A percentile compares a stretch with the other conserved stretches of the same genome.
Conservation (phyloP, 768 basidiomycete genomes). For the Pisolithus marmoratus region DNA sequence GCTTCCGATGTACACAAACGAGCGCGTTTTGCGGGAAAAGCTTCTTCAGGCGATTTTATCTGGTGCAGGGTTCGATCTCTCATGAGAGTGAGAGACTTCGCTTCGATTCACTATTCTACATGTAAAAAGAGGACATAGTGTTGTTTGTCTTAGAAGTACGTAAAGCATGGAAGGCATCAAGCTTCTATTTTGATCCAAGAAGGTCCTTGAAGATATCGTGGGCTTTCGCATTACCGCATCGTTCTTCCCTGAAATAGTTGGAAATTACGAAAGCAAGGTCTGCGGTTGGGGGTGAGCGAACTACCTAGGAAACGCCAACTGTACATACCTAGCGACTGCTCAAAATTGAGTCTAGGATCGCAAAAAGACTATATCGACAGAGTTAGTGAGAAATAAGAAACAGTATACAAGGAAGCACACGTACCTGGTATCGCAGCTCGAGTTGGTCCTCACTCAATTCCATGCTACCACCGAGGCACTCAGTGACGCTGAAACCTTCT, state of each 20-base stretch:
- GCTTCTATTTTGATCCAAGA: conserved; percentile 16
- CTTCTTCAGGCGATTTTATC: conserved; percentile 82
- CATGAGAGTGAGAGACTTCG: conserved; percentile 34
- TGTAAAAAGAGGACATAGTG: conserved; percentile 5
- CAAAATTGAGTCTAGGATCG: conserved; percentile 90
- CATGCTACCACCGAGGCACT: conserved; percentile 97
- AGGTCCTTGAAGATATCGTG: conserved; percentile 25
- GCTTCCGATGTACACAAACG: conserved; percentile 68
- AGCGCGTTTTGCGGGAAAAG: conserved; percentile 63
- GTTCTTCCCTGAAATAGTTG: conserved; percentile 69
- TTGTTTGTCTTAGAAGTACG: conserved; percentile 5
- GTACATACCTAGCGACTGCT: conserved; percentile 81
- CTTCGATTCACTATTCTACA: conserved; percentile 1
- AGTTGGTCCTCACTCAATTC: conserved; percentile 85
- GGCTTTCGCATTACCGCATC: conserved; percentile 31
- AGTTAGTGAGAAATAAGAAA: background rate
- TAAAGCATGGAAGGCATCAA: background rate
- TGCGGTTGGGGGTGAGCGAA: conserved; percentile 16
- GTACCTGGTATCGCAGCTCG: conserved; percentile 81
- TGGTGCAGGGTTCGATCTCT: conserved; percentile 90
- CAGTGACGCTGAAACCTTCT: conserved; percentile 92
- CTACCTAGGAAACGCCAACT: background rate
- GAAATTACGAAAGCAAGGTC: conserved; percentile 86
- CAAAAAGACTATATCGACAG: conserved; percentile 65
- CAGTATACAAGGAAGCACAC: conserved; percentile 6